phyloP scores from a whole-genome alignment of 148 eudicot genomes.

The Chenopodium formosanum region DNA sequence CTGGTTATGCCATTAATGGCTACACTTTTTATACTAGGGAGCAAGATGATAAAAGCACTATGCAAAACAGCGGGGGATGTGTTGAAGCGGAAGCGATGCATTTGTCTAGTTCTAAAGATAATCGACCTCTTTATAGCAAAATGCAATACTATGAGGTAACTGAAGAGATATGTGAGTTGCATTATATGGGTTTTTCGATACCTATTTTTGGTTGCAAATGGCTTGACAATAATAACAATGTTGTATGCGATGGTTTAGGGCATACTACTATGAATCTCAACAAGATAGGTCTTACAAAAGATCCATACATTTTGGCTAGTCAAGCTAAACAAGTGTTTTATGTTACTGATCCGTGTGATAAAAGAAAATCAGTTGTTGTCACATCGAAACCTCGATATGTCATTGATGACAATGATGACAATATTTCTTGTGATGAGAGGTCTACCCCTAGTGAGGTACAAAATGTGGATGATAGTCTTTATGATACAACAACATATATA shows the following conservation, averaged over 20 bases:
- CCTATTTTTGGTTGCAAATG: neutral
- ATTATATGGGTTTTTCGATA: neutral
- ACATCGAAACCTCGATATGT: neutral
- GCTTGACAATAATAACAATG: neutral
- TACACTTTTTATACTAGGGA: neutral
- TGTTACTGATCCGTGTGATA: neutral
- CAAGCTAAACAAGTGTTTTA: slow-evolving; percentile 9
- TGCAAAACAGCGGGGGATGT: slow-evolving; percentile 4
- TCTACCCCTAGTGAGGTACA: neutral
- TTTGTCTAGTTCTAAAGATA: slow-evolving; percentile 7
- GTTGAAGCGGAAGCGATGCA: neutral
- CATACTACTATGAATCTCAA: neutral
- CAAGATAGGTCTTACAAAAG: neutral
- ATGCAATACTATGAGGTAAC: neutral
- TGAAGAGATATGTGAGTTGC: slow-evolving; percentile 5
- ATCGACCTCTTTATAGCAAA: neutral
- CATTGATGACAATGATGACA: neutral
- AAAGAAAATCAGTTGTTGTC: neutral
- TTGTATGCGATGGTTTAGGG: neutral
- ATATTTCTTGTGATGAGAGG: neutral
- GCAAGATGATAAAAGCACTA: neutral
- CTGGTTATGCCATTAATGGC: neutral
- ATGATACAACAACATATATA: neutral
- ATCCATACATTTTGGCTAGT: slow-evolving; percentile 4
- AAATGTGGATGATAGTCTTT: neutral